phyloP scores from a whole-genome alignment of 2,329 filamentous ascomycete species.

The Colletotrichum limetticola region DNA sequence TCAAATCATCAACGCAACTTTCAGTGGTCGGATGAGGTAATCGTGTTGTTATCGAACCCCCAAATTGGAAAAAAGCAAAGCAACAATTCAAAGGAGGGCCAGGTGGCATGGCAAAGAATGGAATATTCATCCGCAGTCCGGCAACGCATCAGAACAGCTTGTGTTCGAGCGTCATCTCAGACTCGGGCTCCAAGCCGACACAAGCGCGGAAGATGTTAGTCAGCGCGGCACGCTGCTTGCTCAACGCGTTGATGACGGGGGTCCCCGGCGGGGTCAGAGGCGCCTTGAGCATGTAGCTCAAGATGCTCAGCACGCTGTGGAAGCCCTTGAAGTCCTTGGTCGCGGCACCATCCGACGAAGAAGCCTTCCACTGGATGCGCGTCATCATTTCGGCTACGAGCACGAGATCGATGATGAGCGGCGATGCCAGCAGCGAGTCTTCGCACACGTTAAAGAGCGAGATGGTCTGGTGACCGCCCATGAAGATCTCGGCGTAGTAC shows the following conservation, averaged over 20 bases:
- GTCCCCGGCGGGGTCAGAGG: slow-evolving; percentile 94
- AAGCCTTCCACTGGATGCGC: slow-evolving; percentile 89
- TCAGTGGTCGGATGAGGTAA: slow-evolving; percentile 1
- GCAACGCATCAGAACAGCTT: slow-evolving; percentile 79
- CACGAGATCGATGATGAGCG: slow-evolving; percentile 96
- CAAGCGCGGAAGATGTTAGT: slow-evolving; percentile 99
- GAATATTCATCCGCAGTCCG: neutral
- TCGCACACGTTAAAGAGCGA: slow-evolving; percentile 98
- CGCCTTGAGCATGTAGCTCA: slow-evolving; percentile 99
- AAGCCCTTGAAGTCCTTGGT: slow-evolving; percentile 86
- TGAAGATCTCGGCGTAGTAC: slow-evolving; percentile 99
- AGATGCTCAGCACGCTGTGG: slow-evolving; percentile 95
- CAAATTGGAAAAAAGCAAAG: neutral
- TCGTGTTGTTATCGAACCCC: neutral
- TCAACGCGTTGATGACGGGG: slow-evolving; percentile 93
- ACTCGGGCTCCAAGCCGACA: slow-evolving; percentile 95
- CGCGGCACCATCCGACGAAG: slow-evolving; percentile 59
- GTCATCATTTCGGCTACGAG: slow-evolving; percentile 98
- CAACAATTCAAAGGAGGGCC: neutral
- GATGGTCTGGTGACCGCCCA: slow-evolving; percentile 98
- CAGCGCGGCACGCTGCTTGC: slow-evolving; percentile 93
- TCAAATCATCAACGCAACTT: neutral
- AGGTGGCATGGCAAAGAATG: slow-evolving; percentile 19
- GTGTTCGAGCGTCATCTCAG: slow-evolving; percentile 98
- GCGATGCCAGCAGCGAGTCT: slow-evolving; percentile 94